Conservation (phyloP, 306 rosid species). For the Arachis hypogaea region DNA sequence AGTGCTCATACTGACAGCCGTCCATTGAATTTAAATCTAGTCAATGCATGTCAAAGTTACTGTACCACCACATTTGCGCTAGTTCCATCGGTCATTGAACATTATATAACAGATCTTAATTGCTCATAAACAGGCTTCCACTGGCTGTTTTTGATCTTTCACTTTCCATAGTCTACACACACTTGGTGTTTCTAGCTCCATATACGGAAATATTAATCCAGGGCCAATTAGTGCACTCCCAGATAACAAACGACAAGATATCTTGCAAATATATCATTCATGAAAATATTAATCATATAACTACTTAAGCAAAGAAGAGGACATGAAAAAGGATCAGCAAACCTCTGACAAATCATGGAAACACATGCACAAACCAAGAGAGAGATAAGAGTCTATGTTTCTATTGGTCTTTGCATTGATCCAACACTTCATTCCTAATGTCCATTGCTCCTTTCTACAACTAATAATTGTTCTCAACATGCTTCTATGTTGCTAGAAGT, state of each 20-base stretch:
- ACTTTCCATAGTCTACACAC: not conserved
- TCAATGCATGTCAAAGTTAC: constrained; percentile 14
- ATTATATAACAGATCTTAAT: constrained; percentile 7
- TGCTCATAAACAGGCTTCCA: not conserved
- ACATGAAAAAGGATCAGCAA: constrained; percentile 11
- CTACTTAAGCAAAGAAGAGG: not conserved
- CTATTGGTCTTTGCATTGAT: constrained; percentile 4
- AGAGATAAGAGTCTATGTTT: not conserved
- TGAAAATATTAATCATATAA: not conserved
- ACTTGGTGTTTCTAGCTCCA: constrained; percentile 2
- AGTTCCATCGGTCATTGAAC: constrained; percentile 9
- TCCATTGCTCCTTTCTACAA: too few relatives aligned
- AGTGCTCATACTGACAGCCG: constrained; percentile 10
- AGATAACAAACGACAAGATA: constrained; percentile 1
- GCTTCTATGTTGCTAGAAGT: constrained; percentile 6
- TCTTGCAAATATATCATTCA: not conserved
- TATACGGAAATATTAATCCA: not conserved
- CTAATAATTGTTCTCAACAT: constrained; percentile 17
- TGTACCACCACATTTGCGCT: constrained; percentile 8
- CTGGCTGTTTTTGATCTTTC: constrained; percentile 20
- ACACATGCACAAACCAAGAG: not conserved
- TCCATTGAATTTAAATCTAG: too few relatives aligned
- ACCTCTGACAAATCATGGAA: not conserved
- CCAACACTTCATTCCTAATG: constrained; percentile 14
- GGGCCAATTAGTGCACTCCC: not conserved